Base-by-base conservation (phyloP, 2,329 filamentous ascomycete genomes). In the Alternaria sp. region DNA sequence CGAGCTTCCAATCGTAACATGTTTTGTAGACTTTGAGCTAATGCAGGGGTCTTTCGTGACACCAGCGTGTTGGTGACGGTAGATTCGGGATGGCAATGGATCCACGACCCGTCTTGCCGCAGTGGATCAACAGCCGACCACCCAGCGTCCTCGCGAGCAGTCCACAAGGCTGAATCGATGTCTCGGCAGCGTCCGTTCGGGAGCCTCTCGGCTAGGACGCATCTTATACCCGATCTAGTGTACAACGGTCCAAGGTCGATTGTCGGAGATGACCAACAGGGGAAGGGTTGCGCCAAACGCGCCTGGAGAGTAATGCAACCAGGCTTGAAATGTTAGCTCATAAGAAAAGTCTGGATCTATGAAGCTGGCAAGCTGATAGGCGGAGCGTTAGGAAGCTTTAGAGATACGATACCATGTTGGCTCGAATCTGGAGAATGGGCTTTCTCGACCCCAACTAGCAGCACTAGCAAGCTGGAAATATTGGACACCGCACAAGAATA, bases 21-120 rank as follows among this genome's bases (percentile, higher is more conserved):
- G 23, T 40, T 21, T 15, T 25, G 21, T 58, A n/a, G 47, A n/a
- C 26, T 23, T 25, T n/a, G 30, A 54, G 51, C 55, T 59, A 55
- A 43, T 47, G 30, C 59, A 65, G 40, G 59, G 51, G 51, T 19
- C 21, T 17, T 23, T 51, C 50, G 28, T 43, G 44, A 26, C 50
- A 28, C 45, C 12, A 46, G 30, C 50, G 26, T 58, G n/a, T 44
- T 45, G 54, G 55, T 57, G 54, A 64, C 46, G 52, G 59, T 57
- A 61, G 28, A 50, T 36, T 32, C 17, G 40, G 43, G 30, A 49
- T 17, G 32, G 57, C 26, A 9, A 23, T 59, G 46, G 46, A 28
- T 45, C 44, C 57, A 36, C 46, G 50, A 46, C 28, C 57, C 50
- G 57, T 45, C 32, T 28, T 59, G 57, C 65, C 62, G 57, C 57